A percentile compares a stretch with the other conserved stretches of the same genome.
Evolutionary conservation across 2,329 filamentous ascomycete genomes (phyloP).

Genomic region (Penicillium frequentans): DNA sequence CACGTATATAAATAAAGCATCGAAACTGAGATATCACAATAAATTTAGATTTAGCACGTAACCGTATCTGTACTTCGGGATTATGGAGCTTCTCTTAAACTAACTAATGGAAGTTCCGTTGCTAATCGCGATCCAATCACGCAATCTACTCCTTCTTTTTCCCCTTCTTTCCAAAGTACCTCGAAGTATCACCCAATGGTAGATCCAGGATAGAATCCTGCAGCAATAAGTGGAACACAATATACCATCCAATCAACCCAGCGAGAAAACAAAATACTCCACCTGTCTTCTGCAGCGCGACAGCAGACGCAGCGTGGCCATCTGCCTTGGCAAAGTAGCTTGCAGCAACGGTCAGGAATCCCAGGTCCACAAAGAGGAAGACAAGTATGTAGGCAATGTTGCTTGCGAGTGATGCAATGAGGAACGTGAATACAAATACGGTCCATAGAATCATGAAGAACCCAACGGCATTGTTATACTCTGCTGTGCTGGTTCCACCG

Average conservation of each 20-base stretch:
- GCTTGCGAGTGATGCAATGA: constrained; percentile 46
- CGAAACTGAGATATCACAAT: neutral
- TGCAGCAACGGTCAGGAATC: constrained; percentile 46
- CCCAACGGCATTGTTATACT: constrained; percentile 52
- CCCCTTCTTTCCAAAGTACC: constrained; percentile 38
- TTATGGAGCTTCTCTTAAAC: neutral
- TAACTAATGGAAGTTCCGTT: neutral
- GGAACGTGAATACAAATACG: constrained; percentile 48
- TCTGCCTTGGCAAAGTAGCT: constrained; percentile 50
- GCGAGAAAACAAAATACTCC: constrained; percentile 50
- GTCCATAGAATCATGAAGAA: constrained; percentile 53
- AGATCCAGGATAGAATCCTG: constrained; percentile 41
- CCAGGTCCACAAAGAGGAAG: constrained; percentile 50
- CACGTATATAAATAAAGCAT: neutral
- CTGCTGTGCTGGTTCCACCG: constrained; percentile 36
- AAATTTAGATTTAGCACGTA: neutral
- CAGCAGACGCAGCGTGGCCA: constrained; percentile 33
- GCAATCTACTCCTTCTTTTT: constrained; percentile 10
- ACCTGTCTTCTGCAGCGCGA: constrained; percentile 45
- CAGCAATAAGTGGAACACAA: constrained; percentile 45
- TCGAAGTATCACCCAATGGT: constrained; percentile 45
- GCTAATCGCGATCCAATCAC: neutral
- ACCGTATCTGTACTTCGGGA: neutral
- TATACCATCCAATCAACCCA: constrained; percentile 50
- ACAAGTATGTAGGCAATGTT: constrained; percentile 52